Percentiles rank a stretch among this genome's conserved stretches.
Conservation (phyloP, 345 rosid species). For the Cardiospermum halicacabum region DNA sequence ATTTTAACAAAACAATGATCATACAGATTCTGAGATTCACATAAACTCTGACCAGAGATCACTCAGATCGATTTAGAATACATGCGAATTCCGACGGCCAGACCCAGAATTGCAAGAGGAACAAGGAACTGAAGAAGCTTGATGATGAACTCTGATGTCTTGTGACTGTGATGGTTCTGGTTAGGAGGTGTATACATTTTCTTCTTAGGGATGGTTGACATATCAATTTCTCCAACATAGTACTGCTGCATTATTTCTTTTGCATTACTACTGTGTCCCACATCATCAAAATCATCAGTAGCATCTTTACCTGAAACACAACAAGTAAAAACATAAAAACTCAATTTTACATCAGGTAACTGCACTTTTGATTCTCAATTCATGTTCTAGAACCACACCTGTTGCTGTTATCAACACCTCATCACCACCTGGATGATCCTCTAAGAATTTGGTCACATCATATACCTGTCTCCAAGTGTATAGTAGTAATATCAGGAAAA, state of each 20-base stretch:
- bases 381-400: constrained; percentile 25
- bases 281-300: constrained; percentile 70
- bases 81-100: constrained; percentile 64
- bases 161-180: constrained; percentile 75
- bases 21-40: too few species aligned
- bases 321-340: too few species aligned
- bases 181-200: constrained; percentile 54
- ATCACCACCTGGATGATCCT: constrained; percentile 79
- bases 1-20: too few species aligned
- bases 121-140: constrained; percentile 74
- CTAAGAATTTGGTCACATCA: constrained; percentile 74
- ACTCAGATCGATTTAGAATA: constrained; percentile 55
- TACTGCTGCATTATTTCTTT: constrained; percentile 58
- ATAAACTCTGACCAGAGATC: neutral
- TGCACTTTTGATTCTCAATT: too few species aligned
- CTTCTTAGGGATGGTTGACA: constrained; percentile 55
- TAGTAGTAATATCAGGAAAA: too few species aligned
- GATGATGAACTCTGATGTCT: constrained; percentile 72
- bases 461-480: constrained; percentile 56
- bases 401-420: constrained; percentile 46
- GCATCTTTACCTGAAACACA: constrained; percentile 60
- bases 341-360: too few species aligned
- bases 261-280: constrained; percentile 58
- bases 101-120: constrained; percentile 73
- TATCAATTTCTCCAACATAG: constrained; percentile 57